Base-by-base conservation (phyloP, 2,329 filamentous ascomycete species). In the Arthrobotrys conoides region DNA sequence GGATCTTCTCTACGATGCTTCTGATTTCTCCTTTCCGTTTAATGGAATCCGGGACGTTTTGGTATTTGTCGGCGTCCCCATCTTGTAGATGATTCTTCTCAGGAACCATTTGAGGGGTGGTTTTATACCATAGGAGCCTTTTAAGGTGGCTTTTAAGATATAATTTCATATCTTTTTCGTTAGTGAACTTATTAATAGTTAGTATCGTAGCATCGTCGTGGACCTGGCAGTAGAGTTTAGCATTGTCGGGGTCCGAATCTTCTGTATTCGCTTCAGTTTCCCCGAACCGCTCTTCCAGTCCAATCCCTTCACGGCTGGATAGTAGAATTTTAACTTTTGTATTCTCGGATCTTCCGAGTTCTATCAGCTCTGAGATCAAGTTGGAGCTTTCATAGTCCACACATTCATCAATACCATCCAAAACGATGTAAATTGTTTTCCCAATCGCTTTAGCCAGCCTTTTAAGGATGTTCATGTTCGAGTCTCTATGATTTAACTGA, bases 341-440 rank as follows among this genome's bases (percentile, higher is more conserved):
- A 12, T 49, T n/a, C 8, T 41, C 44, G 3, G 65, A 66, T 22
- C 65, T 55, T 33, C 51, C 72, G 18, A 76, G 65, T 10, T 61
- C 20, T 30, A 70, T 41, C 36, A 76, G 24, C 6, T 49, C 65
- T 2, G 65, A 22, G 5, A 70, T 24, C 5, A 76, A 16, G 0
- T 36, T 36, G 12, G 46, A 5, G 8, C 24, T 66, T 59, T 76
- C 63, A 22, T 76, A 61, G 59, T 76, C 72, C 4, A 65, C 70
- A 20, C 72, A 76, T 46, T 76, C 72, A 24, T 76, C 72, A n/a
- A 76, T 59, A 48, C 72, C 72, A 14, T 76, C 72, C 1, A 76
- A 57, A 18, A 76, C 16, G 5, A 76, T 76, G 18, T 76, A 76
- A 12, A 76, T 36, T 14, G 66, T 70, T 38, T 51, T 70, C 10